Evolutionary conservation across 208 protist genomes (phyloP).

Genomic region (Trichomonas gallinae): DNA sequence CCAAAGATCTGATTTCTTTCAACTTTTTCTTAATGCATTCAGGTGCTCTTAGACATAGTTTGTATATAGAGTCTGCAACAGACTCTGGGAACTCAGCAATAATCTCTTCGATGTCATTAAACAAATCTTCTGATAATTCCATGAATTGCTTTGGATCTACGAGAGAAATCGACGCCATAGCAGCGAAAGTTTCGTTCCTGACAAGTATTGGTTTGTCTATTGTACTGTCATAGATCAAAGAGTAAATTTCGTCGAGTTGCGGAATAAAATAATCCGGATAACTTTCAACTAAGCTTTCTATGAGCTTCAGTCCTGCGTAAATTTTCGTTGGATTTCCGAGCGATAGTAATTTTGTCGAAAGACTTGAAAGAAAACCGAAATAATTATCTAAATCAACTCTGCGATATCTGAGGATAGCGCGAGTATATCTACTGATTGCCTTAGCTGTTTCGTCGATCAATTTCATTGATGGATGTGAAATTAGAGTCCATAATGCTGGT

Average conservation of each 20-base stretch:
- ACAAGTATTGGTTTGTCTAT: neutral
- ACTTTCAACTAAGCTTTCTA: neutral
- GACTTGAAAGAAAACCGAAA: neutral
- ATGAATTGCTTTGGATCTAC: neutral
- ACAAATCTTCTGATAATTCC: neutral
- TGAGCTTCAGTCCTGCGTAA: neutral
- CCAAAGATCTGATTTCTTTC: neutral
- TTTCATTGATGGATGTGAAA: slow-evolving; percentile 4
- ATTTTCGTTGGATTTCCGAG: neutral
- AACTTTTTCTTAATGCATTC: neutral
- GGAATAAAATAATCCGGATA: neutral
- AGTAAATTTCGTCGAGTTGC: neutral
- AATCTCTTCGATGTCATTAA: neutral
- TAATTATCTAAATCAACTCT: neutral
- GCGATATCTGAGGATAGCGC: neutral
- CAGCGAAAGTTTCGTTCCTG: neutral
- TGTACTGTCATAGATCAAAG: neutral
- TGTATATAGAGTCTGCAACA: neutral
- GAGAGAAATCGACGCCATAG: neutral
- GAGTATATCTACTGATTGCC: neutral
- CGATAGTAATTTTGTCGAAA: neutral
- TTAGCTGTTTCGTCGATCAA: neutral
- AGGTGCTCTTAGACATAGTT: neutral
- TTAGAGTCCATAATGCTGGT: neutral
- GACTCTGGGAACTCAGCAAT: neutral